Evolutionary conservation across 1,284 basidiomycete genomes (phyloP).

Genomic region (Melampsora americana): DNA sequence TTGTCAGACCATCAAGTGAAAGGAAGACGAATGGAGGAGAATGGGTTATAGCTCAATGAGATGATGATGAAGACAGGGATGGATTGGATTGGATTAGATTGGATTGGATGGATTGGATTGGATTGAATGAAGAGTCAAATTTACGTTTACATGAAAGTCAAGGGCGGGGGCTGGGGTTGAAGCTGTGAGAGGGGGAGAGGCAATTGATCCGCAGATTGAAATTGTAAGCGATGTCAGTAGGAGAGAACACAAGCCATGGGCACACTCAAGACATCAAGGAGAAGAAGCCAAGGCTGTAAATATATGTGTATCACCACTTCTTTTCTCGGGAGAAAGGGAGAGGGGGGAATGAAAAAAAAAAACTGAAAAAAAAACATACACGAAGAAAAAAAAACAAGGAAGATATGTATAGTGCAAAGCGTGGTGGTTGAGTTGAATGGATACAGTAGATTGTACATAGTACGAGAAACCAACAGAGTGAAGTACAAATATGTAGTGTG

Average conservation of each 20-base stretch:
- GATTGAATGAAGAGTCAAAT: too few relatives aligned
- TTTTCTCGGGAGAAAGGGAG: constrained; percentile 4
- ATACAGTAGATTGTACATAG: background rate
- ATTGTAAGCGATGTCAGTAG: constrained; percentile 18
- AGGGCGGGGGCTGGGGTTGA: constrained; percentile 1
- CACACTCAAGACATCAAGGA: background rate
- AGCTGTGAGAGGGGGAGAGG: constrained; percentile 15
- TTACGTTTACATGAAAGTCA: too few relatives aligned
- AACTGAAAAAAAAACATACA: constrained; percentile 30
- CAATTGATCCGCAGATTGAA: constrained; percentile 15
- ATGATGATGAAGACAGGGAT: too few relatives aligned
- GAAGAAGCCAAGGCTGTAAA: constrained; percentile 26
- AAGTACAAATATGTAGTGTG: background rate
- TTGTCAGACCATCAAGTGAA: too few relatives aligned
- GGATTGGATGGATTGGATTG: too few relatives aligned
- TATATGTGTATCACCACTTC: constrained; percentile 20
- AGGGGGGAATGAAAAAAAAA: constrained; percentile 23
- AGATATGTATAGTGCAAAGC: constrained; percentile 56
- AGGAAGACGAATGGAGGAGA: too few relatives aligned
- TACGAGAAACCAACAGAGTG: background rate
- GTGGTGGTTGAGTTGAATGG: background rate
- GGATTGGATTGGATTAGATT: too few relatives aligned
- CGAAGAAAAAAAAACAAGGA: constrained; percentile 18
- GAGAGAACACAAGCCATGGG: background rate
- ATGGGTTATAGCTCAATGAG: too few relatives aligned